Percentiles rank a stretch among this genome's conserved stretches.
These are phyloP conservation scores for Amphichorda felina DNA, from an alignment of 2,329 filamentous ascomycete species.

Conservation along the genomic window DNA sequence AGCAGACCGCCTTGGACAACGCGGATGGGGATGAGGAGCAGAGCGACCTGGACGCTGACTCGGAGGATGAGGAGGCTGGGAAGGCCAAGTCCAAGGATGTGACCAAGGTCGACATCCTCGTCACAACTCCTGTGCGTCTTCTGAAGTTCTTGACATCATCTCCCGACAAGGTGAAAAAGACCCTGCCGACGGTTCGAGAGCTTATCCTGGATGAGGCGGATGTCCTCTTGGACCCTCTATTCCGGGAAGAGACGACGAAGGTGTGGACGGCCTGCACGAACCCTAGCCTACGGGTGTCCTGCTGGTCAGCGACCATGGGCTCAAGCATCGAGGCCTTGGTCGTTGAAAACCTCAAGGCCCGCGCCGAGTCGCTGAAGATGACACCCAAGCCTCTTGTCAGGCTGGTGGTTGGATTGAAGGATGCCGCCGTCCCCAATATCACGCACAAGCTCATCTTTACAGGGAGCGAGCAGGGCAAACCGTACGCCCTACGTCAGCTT, in stretches of 20 bases:
- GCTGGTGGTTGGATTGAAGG: conserved; percentile 90
- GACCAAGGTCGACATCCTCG: conserved; percentile 23
- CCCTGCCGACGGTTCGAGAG: conserved; percentile 56
- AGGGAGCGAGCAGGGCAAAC: conserved; percentile 85
- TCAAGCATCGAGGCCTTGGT: conserved; percentile 80
- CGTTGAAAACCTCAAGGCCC: conserved; percentile 50
- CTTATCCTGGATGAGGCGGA: conserved; percentile 90
- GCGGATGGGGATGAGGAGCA: conserved; percentile 21
- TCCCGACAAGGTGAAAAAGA: conserved; percentile 19
- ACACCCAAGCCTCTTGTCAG: conserved; percentile 51
- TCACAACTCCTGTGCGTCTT: conserved; percentile 45
- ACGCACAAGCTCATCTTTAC: conserved; percentile 82
- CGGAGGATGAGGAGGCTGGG: conserved; percentile 9
- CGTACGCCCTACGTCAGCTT: conserved; percentile 81
- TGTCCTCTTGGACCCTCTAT: conserved; percentile 82
- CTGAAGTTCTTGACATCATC: conserved; percentile 54
- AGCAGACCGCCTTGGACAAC: conserved; percentile 19
- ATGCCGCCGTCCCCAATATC: conserved; percentile 88
- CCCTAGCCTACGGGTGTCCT: conserved; percentile 57
- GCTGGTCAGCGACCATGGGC: conserved; percentile 97
- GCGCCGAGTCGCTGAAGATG: conserved; percentile 26
- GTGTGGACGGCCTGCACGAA: conserved; percentile 74
- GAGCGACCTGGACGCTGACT: conserved; percentile 16
- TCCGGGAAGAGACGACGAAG: conserved; percentile 74
- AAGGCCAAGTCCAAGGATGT: conserved; percentile 8